Evolutionary conservation across 768 basidiomycete genomes (phyloP).

Genomic region (Boletus rex-veris): DNA sequence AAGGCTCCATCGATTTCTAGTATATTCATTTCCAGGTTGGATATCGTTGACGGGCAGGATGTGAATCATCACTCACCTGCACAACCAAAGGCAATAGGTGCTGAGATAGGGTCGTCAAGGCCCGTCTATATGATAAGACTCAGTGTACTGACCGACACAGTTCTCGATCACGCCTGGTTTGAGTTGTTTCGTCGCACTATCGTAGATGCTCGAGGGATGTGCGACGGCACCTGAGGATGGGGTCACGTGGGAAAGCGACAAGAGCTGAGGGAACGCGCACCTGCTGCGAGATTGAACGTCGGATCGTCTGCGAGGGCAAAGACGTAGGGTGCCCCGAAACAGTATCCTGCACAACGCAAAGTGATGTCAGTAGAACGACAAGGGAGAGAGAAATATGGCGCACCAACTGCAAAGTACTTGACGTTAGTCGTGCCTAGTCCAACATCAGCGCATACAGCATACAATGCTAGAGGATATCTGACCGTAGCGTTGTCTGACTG

Average conservation of each 20-base stretch:
- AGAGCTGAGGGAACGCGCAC: conserved; percentile 26
- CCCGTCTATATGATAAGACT: background rate
- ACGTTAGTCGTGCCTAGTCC: conserved; percentile 25
- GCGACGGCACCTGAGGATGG: conserved; percentile 46
- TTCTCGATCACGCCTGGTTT: conserved; percentile 47
- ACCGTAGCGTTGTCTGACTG: conserved; percentile 50
- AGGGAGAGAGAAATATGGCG: background rate
- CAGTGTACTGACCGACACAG: conserved; percentile 41
- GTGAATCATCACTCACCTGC: conserved; percentile 39
- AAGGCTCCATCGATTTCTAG: conserved; percentile 56
- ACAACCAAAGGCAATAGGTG: conserved; percentile 51
- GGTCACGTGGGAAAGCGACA: background rate
- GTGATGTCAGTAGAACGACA: background rate
- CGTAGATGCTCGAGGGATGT: conserved; percentile 41
- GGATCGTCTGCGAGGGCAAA: conserved; percentile 46
- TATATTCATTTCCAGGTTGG: background rate
- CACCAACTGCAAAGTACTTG: conserved; percentile 47
- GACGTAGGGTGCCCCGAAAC: conserved; percentile 53
- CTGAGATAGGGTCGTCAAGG: conserved; percentile 28
- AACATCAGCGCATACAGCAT: conserved; percentile 4
- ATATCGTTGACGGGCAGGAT: background rate
- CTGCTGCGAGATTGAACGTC: conserved; percentile 38
- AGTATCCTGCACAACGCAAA: conserved; percentile 41
- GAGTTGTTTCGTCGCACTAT: conserved; percentile 25
- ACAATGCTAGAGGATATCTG: background rate